Conservation (phyloP, 345 rosid species). For the Anacardium occidentale region DNA sequence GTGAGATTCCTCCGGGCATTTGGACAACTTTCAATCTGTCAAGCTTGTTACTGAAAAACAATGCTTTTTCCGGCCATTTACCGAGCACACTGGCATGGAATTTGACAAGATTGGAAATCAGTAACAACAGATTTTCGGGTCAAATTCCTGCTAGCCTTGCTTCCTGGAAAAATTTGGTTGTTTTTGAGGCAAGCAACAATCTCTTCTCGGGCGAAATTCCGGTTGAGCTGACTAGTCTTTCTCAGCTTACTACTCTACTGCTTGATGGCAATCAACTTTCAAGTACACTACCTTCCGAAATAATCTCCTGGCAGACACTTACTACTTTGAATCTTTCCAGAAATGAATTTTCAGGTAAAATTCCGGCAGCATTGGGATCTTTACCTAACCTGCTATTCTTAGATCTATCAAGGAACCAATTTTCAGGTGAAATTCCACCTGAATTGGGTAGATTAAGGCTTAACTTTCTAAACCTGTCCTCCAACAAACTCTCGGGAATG, state of each 20-base stretch:
- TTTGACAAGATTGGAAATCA: constrained; percentile 64
- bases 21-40: constrained; percentile 42
- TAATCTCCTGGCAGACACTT: constrained; percentile 48
- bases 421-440: constrained; percentile 68
- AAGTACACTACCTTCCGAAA: constrained; percentile 48
- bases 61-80: too few relatives aligned
- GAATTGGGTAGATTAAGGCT: constrained; percentile 51
- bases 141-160: constrained; percentile 51
- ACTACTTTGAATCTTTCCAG: constrained; percentile 41
- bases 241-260: constrained; percentile 36
- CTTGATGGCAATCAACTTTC: constrained; percentile 66
- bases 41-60: too few relatives aligned
- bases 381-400: too few relatives aligned
- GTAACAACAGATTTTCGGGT: constrained; percentile 70
- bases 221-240: constrained; percentile 51
- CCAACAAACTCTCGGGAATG: constrained; percentile 62
- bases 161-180: constrained; percentile 53
- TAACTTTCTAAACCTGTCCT: constrained; percentile 54
- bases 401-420: constrained; percentile 15
- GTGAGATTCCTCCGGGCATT: constrained; percentile 64
- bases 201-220: constrained; percentile 63
- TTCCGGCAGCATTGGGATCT: constrained; percentile 35
- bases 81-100: constrained; percentile 57
- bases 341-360: constrained; percentile 66
- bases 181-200: constrained; percentile 69